These are phyloP conservation scores for Hygrophorus russula DNA, from an alignment of 768 basidiomycete genomes.

Conservation along the genomic window DNA sequence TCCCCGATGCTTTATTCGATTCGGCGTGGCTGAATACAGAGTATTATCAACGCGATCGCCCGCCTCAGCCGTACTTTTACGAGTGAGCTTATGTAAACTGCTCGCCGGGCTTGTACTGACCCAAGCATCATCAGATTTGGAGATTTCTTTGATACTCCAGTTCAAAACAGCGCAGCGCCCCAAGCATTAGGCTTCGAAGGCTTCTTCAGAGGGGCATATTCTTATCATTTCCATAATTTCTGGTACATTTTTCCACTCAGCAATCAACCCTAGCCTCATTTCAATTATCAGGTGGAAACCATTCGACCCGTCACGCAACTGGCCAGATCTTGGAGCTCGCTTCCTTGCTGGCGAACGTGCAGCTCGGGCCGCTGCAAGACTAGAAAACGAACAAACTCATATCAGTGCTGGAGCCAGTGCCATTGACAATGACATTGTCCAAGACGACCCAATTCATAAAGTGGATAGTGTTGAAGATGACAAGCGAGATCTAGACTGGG, in stretches of 20 bases:
- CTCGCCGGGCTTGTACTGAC: conserved; percentile 5
- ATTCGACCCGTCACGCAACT: conserved; percentile 88
- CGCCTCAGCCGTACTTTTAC: conserved; percentile 89
- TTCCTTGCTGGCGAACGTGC: conserved; percentile 69
- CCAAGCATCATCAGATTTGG: conserved; percentile 46
- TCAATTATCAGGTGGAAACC: conserved; percentile 74
- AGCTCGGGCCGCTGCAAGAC: conserved; percentile 33
- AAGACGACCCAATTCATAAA: conserved; percentile 29
- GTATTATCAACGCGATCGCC: conserved; percentile 81
- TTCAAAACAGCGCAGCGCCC: conserved; percentile 64
- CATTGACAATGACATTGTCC: conserved; percentile 1
- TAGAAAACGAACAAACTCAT: too few relatives aligned
- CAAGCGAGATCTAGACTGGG: conserved; percentile 81
- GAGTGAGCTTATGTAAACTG: conserved; percentile 37
- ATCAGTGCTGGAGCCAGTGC: conserved; percentile 14
- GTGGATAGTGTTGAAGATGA: conserved; percentile 47
- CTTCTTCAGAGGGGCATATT: conserved; percentile 93
- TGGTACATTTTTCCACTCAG: conserved; percentile 39
- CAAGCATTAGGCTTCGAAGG: conserved; percentile 86
- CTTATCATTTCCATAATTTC: conserved; percentile 94
- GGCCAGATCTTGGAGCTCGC: conserved; percentile 80
- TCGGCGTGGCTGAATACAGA: conserved; percentile 96
- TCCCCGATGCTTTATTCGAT: conserved; percentile 95
- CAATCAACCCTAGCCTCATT: conserved; percentile 4
- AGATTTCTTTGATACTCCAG: conserved; percentile 81